Conservation (phyloP, 352 stramenopile genomes). For the Phytophthora niederhauseri region DNA sequence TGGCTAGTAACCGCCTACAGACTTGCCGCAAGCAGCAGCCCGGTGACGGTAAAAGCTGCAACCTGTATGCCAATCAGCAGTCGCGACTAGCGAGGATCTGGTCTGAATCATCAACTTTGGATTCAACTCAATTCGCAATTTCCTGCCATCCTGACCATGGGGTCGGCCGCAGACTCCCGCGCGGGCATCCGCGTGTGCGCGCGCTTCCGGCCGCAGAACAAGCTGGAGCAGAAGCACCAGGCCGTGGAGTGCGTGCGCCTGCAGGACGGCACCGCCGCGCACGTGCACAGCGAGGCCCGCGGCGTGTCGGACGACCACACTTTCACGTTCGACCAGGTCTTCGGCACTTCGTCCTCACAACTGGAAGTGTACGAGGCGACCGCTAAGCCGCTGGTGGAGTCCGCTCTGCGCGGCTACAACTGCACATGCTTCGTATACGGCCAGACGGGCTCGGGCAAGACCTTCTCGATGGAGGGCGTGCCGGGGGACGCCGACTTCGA, state of each 20-base stretch:
- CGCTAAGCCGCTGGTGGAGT: slow-evolving; percentile 65
- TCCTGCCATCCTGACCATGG: slow-evolving; percentile 18
- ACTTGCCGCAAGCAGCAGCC: too few species aligned
- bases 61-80: slow-evolving; percentile 9
- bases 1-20: too few species aligned
- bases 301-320: slow-evolving; percentile 45
- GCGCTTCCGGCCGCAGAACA: slow-evolving; percentile 81
- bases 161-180: slow-evolving; percentile 25
- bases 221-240: slow-evolving; percentile 73
- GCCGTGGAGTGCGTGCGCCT: slow-evolving; percentile 62
- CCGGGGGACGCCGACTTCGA: slow-evolving; percentile 66
- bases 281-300: slow-evolving; percentile 37
- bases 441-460: slow-evolving; percentile 93
- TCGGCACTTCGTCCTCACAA: slow-evolving; percentile 59
- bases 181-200: slow-evolving; percentile 75
- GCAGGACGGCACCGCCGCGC: slow-evolving; percentile 53
- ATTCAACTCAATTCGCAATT: background rate
- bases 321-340: slow-evolving; percentile 83
- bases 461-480: slow-evolving; percentile 91
- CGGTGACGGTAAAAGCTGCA: background rate
- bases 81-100: slow-evolving; percentile 16
- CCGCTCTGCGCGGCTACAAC: slow-evolving; percentile 84
- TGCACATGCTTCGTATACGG: slow-evolving; percentile 94
- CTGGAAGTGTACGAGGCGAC: slow-evolving; percentile 70
- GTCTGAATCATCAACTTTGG: slow-evolving; percentile 17